Conservation (phyloP, 192 early-diverging fungal genomes). For the Irineochytrium annulatum region DNA sequence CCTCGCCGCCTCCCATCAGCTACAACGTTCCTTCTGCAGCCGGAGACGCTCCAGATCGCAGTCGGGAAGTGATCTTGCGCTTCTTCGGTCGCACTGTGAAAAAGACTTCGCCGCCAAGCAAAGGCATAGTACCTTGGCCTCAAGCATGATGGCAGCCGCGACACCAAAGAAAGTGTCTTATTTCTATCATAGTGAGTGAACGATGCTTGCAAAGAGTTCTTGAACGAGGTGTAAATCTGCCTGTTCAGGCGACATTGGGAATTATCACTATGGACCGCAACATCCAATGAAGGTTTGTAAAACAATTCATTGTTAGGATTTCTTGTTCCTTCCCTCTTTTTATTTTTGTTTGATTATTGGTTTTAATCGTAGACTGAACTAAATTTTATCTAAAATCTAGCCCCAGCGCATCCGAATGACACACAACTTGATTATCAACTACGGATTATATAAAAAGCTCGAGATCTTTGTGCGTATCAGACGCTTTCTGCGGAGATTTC, state of each 20-base stretch:
- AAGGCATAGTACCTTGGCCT: too few species aligned
- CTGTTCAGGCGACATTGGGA: slow-evolving; percentile 42
- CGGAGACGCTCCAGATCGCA: too few species aligned
- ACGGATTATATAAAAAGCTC: slow-evolving; percentile 88
- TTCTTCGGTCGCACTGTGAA: too few species aligned
- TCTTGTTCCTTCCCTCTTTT: background rate
- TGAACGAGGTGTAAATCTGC: background rate
- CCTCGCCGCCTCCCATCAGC: too few species aligned
- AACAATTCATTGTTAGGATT: background rate
- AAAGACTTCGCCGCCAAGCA: too few species aligned
- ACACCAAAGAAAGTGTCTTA: slow-evolving; percentile 45
- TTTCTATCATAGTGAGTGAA: slow-evolving; percentile 43
- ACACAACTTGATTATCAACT: slow-evolving; percentile 89
- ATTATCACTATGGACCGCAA: slow-evolving; percentile 50
- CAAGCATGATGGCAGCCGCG: too few species aligned
- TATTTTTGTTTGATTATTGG: background rate
- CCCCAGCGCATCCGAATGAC: slow-evolving; percentile 92
- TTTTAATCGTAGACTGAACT: background rate
- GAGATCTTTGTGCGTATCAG: slow-evolving; percentile 44
- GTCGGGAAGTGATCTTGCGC: too few species aligned
- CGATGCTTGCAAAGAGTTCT: background rate
- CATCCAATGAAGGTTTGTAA: slow-evolving; percentile 53
- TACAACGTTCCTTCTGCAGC: too few species aligned
- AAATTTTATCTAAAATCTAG: slow-evolving; percentile 56
- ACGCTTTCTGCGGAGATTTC: background rate